These are phyloP conservation scores for Pholiota molesta DNA, from an alignment of 768 basidiomycete genomes.

Conservation along the genomic window DNA sequence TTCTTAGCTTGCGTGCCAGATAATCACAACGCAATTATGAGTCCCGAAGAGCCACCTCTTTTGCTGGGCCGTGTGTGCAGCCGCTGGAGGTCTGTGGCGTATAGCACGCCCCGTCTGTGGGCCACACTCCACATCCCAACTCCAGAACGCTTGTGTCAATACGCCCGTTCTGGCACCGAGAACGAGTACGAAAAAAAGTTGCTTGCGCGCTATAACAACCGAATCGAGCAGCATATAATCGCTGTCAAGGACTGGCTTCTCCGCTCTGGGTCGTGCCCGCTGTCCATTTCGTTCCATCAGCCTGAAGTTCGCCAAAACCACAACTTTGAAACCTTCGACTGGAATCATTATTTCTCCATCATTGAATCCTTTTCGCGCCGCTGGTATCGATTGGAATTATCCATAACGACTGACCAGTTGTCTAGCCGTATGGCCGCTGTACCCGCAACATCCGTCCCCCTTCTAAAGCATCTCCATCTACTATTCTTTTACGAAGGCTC, in stretches of 20 bases:
- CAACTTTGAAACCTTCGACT: no score
- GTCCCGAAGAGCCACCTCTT: conserved; percentile 15
- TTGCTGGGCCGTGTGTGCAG: conserved; percentile 19
- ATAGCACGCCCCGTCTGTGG: conserved; percentile 21
- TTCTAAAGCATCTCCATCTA: conserved; percentile 13
- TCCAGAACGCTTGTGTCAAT: no score
- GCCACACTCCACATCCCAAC: conserved; percentile 15
- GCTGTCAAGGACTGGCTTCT: conserved; percentile 17
- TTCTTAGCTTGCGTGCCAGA: conserved; percentile 18
- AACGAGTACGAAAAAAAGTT: no score
- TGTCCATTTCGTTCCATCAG: conserved; percentile 18
- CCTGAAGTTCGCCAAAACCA: no score
- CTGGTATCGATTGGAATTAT: conserved; percentile 17
- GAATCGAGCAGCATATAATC: conserved; percentile 4
- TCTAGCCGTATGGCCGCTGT: conserved; percentile 6
- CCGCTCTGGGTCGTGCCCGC: conserved; percentile 12
- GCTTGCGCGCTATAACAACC: conserved; percentile 9
- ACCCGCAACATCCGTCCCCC: no score
- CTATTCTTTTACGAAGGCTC: conserved; percentile 11
- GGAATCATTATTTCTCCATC: no score
- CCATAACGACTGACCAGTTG: conserved; percentile 5
- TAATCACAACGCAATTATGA: conserved; percentile 20
- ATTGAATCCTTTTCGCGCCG: no score
- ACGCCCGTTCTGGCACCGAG: no score
- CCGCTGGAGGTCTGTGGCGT: conserved; percentile 18